These are phyloP conservation scores for Colletotrichum spaethianum DNA, from an alignment of 2,329 filamentous ascomycete species.

Conservation along the genomic window DNA sequence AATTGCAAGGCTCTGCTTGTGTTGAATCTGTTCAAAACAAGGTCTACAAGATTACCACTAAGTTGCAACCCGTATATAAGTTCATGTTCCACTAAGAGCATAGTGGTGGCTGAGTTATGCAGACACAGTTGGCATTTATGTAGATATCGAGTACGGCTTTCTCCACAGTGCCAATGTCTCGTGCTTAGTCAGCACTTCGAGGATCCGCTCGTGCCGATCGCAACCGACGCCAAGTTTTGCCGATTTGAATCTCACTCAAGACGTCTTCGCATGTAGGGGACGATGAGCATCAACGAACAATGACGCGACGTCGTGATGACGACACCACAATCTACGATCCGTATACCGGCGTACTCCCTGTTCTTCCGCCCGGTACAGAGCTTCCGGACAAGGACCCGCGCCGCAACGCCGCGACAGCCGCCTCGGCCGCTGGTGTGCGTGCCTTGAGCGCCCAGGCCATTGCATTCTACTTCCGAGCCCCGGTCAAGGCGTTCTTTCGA, in stretches of 20 bases:
- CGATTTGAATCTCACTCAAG: slow-evolving; percentile 9
- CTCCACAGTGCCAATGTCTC: not conserved
- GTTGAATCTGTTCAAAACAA: no score
- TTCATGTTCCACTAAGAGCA: not conserved
- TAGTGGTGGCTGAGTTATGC: not conserved
- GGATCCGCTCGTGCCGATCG: slow-evolving; percentile 18
- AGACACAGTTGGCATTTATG: not conserved
- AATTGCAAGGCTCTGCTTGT: no score
- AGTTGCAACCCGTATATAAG: no score
- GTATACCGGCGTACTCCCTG: slow-evolving; percentile 60
- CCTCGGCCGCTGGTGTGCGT: slow-evolving; percentile 88
- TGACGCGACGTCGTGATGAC: slow-evolving; percentile 41
- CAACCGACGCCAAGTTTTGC: slow-evolving; percentile 40
- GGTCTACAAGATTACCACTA: no score
- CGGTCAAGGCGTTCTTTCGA: slow-evolving; percentile 93
- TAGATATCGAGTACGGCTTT: not conserved
- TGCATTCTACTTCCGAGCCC: slow-evolving; percentile 92
- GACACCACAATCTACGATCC: slow-evolving; percentile 34
- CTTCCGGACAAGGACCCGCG: slow-evolving; percentile 63
- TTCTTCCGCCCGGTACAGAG: slow-evolving; percentile 56
- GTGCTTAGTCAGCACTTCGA: slow-evolving; percentile 22
- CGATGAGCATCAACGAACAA: slow-evolving; percentile 37
- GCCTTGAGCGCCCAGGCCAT: slow-evolving; percentile 87
- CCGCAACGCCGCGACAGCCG: slow-evolving; percentile 75
- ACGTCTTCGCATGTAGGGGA: slow-evolving; percentile 10